Conservation (phyloP, 495 filamentous ascomycete genomes). For the Aspergillus leporis region DNA sequence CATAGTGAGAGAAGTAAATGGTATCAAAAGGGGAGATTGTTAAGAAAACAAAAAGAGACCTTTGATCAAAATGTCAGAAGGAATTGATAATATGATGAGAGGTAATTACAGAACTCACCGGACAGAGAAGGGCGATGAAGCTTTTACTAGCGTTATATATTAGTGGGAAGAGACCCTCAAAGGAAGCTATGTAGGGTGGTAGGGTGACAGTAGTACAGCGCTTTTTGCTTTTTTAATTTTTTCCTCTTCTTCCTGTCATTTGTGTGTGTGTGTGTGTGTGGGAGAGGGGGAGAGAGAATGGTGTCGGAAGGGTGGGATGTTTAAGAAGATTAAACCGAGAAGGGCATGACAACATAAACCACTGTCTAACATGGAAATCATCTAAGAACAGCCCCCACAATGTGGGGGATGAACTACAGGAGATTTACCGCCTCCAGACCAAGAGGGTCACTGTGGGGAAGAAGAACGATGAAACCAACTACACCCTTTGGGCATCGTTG, state of each 20-base stretch:
- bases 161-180: background rate
- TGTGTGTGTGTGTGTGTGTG: background rate
- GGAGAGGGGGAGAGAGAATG: background rate
- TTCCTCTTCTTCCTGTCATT: background rate
- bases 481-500: background rate
- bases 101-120: background rate
- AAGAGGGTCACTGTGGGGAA: background rate
- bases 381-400: background rate
- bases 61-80: background rate
- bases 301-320: background rate
- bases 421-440: background rate
- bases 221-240: background rate
- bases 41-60: background rate
- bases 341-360: background rate
- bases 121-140: background rate
- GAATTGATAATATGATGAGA: background rate
- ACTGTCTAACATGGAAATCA: background rate
- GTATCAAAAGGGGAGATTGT: background rate
- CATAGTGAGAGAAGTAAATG: constrained; percentile 9
- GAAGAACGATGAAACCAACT: background rate
- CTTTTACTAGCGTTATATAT: background rate
- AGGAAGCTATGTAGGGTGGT: background rate
- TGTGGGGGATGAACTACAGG: background rate
- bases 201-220: too few species aligned
- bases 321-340: background rate